These are phyloP conservation scores for Suillus spraguei DNA, from an alignment of 768 basidiomycete species.

Conservation along the genomic window DNA sequence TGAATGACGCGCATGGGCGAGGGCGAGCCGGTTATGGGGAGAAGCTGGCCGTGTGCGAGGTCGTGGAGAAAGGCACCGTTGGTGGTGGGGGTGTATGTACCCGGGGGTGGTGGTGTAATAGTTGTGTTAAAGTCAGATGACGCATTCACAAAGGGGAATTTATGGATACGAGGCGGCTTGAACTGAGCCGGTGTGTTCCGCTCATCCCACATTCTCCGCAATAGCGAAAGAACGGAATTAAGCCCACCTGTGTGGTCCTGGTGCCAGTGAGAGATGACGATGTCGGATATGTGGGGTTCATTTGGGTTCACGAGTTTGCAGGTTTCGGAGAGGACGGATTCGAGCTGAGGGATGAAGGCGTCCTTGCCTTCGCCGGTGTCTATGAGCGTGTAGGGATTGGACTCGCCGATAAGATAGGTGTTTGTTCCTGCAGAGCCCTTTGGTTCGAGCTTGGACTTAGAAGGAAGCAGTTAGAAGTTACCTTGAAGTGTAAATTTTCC, in stretches of 20 bases:
- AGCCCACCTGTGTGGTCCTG: conserved; percentile 84
- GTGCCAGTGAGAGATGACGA: conserved; percentile 92
- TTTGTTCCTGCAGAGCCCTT: conserved; percentile 68
- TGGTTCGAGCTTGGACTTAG: background rate
- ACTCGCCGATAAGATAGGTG: conserved; percentile 78
- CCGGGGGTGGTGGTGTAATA: conserved; percentile 39
- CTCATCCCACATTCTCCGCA: conserved; percentile 63
- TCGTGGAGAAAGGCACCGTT: conserved; percentile 55
- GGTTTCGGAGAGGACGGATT: conserved; percentile 53
- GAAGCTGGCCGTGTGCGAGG: conserved; percentile 54
- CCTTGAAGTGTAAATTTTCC: conserved; percentile 90
- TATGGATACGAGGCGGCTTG: conserved; percentile 73
- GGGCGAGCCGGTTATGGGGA: conserved; percentile 38
- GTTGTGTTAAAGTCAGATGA: conserved; percentile 41
- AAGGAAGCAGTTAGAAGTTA: conserved; percentile 23
- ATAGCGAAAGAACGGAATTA: conserved; percentile 64
- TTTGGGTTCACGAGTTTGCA: conserved; percentile 35
- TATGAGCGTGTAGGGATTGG: conserved; percentile 74
- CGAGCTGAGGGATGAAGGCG: conserved; percentile 68
- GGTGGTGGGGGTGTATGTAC: conserved; percentile 47
- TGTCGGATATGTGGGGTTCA: conserved; percentile 75
- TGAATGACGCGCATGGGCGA: conserved; percentile 65
- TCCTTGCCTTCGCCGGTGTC: conserved; percentile 81
- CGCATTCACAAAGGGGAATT: conserved; percentile 51
- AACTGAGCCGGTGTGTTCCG: conserved; percentile 49